Percentiles rank a stretch among this genome's conserved stretches.
Evolutionary conservation across 768 basidiomycete species (phyloP).

Genomic region (Boletus subcaerulescens): DNA sequence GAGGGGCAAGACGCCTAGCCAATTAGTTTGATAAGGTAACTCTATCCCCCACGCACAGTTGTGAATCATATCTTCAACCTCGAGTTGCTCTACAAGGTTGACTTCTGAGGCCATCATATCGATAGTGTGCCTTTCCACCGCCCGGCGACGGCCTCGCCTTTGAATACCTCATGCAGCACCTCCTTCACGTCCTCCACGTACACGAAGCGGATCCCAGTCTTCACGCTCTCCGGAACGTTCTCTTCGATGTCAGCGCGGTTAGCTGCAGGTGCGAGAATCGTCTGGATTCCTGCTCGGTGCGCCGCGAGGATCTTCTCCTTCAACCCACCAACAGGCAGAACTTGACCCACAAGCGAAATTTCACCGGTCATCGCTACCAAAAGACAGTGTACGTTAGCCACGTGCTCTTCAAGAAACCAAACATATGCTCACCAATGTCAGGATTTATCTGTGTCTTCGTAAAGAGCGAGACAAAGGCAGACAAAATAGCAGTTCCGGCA

Average conservation of each 20-base stretch:
- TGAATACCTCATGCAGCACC: slow-evolving; percentile 86
- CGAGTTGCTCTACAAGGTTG: neutral
- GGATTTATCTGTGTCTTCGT: slow-evolving; percentile 80
- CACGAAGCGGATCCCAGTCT: slow-evolving; percentile 91
- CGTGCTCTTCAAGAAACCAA: neutral
- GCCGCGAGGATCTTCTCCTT: slow-evolving; percentile 97
- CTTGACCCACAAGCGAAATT: slow-evolving; percentile 93
- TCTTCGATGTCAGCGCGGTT: slow-evolving; percentile 95
- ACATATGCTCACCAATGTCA: slow-evolving; percentile 70
- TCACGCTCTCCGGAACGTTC: slow-evolving; percentile 95
- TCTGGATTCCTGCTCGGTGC: slow-evolving; percentile 95
- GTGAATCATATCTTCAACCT: neutral
- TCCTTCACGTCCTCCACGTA: slow-evolving; percentile 93
- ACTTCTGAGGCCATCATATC: neutral
- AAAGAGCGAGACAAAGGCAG: slow-evolving; percentile 89
- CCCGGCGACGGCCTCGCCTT: slow-evolving; percentile 52
- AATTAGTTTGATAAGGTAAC: slow-evolving; percentile 3
- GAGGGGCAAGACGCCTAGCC: neutral
- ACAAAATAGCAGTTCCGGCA: slow-evolving; percentile 90
- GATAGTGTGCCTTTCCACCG: slow-evolving; percentile 66
- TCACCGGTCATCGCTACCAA: slow-evolving; percentile 93
- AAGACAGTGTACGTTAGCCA: neutral
- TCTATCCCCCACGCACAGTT: neutral
- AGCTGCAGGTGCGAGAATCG: slow-evolving; percentile 80
- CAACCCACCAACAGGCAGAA: slow-evolving; percentile 91